Conservation (phyloP, 306 rosid species). For the Hippophae tibetana region DNA sequence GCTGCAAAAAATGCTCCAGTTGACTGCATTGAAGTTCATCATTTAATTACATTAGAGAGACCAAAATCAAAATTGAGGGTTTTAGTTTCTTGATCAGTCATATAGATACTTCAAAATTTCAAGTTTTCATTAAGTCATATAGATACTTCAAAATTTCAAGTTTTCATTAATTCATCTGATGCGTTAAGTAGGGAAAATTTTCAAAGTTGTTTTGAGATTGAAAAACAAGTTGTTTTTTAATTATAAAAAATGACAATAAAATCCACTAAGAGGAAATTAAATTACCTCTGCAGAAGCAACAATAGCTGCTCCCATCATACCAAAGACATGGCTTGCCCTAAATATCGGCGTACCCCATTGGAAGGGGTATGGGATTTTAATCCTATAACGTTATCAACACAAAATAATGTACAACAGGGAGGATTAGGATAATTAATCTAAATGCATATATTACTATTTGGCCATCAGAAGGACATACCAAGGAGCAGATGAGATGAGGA, state of each 20-base stretch:
- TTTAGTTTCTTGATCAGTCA: no score
- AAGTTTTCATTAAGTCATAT: no score
- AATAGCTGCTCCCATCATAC: conserved; percentile 93
- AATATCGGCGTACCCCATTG: conserved; percentile 97
- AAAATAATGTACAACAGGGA: background rate
- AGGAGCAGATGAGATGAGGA: conserved; percentile 60
- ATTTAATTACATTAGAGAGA: conserved; percentile 1
- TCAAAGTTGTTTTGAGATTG: no score
- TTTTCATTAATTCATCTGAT: no score
- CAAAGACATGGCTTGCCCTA: conserved; percentile 87
- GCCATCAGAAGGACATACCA: conserved; percentile 42
- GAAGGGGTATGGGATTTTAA: conserved; percentile 75
- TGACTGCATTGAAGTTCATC: conserved; percentile 45
- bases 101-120: no score
- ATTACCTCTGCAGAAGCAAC: conserved; percentile 82
- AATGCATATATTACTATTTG: conserved; percentile 1
- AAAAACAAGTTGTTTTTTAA: no score
- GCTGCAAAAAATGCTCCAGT: conserved; percentile 82
- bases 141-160: no score
- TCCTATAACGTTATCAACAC: conserved; percentile 40
- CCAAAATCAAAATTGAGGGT: background rate
- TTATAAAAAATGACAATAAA: no score
- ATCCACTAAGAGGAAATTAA: background rate
- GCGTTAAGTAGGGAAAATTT: no score
- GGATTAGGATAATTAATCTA: background rate